These are phyloP conservation scores for Plasmodium knowlesi DNA, from an alignment of 169 alveolate species.

Conservation along the genomic window DNA sequence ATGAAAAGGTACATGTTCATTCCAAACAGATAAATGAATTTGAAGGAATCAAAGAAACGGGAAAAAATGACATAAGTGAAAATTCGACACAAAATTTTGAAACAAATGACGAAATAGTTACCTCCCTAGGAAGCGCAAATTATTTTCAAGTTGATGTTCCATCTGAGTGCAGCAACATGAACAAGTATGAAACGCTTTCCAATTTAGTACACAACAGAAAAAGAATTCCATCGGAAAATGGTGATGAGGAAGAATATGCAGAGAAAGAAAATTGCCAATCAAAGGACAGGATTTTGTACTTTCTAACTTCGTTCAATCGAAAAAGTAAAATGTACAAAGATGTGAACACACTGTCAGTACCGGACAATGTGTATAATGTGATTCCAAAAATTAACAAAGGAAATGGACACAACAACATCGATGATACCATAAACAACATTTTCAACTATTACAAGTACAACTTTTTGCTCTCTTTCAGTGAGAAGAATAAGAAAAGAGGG, in stretches of 20 bases:
- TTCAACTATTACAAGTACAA: slow-evolving; percentile 64
- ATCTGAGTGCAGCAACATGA: background rate
- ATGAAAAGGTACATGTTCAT: background rate
- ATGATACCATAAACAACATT: slow-evolving; percentile 35
- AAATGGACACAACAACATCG: slow-evolving; percentile 7
- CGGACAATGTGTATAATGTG: slow-evolving; percentile 66
- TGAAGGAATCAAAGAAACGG: background rate
- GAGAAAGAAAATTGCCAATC: background rate
- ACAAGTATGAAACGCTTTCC: background rate
- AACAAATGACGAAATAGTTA: background rate
- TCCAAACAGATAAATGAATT: background rate
- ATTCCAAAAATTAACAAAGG: slow-evolving; percentile 55
- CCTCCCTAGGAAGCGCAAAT: background rate
- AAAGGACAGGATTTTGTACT: slow-evolving; percentile 4
- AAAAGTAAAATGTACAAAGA: slow-evolving; percentile 57
- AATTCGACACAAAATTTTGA: background rate
- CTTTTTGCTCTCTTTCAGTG: slow-evolving; percentile 50
- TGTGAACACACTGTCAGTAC: slow-evolving; percentile 41
- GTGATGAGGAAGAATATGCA: background rate
- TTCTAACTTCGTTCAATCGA: slow-evolving; percentile 38
- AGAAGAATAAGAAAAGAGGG: slow-evolving; percentile 1
- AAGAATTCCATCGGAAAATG: background rate
- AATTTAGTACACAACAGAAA: background rate
- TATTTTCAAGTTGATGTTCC: background rate
- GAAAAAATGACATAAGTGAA: background rate